Percentiles rank a stretch among this genome's conserved stretches.
Evolutionary conservation across 129 eudicot genomes (phyloP).

Genomic region (Flaveria trinervia): DNA sequence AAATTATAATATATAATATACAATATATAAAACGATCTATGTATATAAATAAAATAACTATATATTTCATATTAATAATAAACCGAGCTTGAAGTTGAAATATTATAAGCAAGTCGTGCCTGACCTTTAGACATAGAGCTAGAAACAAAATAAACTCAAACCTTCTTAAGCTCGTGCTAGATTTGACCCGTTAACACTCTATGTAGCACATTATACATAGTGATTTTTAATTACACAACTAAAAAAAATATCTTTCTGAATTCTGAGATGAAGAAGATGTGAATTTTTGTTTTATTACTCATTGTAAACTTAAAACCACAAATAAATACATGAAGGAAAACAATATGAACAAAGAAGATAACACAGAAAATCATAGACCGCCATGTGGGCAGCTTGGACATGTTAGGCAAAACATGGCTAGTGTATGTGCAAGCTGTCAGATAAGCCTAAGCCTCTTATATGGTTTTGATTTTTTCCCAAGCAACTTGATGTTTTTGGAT

Average conservation of each 20-base stretch:
- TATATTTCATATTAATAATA: no score
- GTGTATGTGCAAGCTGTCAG: constrained; percentile 32
- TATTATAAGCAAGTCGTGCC: no score
- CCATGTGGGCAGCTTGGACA: constrained; percentile 33
- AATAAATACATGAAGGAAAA: constrained; percentile 19
- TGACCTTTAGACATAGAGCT: no score
- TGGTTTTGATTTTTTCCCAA: constrained; percentile 4
- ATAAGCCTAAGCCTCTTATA: constrained; percentile 21
- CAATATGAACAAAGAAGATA: constrained; percentile 6
- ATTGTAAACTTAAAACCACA: constrained; percentile 14
- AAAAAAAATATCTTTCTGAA: not conserved
- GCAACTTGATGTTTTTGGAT: constrained; percentile 11
- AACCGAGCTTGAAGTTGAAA: no score
- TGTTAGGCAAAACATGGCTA: constrained; percentile 19
- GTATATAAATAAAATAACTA: no score
- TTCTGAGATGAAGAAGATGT: not conserved
- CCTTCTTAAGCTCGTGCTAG: no score
- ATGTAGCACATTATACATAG: not conserved
- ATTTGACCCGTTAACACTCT: no score
- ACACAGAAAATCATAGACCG: constrained; percentile 18
- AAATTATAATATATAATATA: no score
- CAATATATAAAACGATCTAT: no score
- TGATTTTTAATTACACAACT: not conserved
- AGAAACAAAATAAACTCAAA: no score
- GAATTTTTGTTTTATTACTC: not conserved